These are phyloP conservation scores for Citrullus amarus DNA, from an alignment of 306 rosid species.

Conservation along the genomic window DNA sequence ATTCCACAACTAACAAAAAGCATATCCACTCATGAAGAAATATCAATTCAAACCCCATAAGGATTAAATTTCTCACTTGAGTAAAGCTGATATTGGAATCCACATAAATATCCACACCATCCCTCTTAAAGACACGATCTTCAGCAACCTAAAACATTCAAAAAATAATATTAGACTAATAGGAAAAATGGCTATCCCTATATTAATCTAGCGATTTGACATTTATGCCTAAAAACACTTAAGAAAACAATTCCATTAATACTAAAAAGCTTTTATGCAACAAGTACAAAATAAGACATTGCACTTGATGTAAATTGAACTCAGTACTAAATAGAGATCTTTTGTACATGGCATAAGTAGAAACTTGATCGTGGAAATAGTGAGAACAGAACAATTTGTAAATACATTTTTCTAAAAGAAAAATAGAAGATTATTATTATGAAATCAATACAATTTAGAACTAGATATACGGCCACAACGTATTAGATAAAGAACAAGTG, in stretches of 20 bases:
- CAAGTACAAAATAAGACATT: neutral
- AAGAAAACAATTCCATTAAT: neutral
- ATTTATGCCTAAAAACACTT: neutral
- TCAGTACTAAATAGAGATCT: neutral
- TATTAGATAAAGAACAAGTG: neutral
- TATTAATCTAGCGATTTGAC: neutral
- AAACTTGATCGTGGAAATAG: neutral
- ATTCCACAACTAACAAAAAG: neutral
- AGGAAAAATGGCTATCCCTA: constrained; percentile 5
- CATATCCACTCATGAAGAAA: neutral
- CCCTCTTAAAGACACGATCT: constrained; percentile 68
- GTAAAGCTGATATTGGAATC: constrained; percentile 90
- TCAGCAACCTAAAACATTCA: constrained; percentile 57
- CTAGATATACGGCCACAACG: neutral
- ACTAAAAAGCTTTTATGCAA: neutral
- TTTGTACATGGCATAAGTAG: neutral
- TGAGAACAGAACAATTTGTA: neutral
- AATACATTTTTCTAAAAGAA: neutral
- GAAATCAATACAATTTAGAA: neutral
- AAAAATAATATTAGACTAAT: constrained; percentile 15
- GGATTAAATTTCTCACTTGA: constrained; percentile 37
- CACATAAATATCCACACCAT: constrained; percentile 83
- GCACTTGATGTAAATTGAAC: neutral
- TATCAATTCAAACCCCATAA: neutral
- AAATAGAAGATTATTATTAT: neutral